Evolutionary conservation across 345 rosid genomes (phyloP).

Genomic region (Eucalyptus leucophloia): DNA sequence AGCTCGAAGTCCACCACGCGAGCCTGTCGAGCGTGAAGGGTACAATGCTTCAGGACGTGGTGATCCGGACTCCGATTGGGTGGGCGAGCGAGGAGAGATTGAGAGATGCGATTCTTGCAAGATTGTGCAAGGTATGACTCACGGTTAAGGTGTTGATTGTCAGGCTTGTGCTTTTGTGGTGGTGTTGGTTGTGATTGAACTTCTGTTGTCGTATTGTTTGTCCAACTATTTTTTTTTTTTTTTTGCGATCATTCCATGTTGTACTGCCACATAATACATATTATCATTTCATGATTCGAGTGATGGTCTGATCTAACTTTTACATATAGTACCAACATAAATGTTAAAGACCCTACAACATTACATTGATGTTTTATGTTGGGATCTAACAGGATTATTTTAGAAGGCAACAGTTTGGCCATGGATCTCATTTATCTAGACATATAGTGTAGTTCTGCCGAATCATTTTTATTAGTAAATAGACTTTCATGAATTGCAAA

Average conservation of each 20-base stretch:
- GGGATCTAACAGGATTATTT: background rate
- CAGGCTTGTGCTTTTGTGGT: background rate
- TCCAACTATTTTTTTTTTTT: background rate
- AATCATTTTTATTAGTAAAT: background rate
- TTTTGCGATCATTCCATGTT: background rate
- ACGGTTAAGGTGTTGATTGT: background rate
- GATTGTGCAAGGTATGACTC: background rate
- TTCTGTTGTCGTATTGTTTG: background rate
- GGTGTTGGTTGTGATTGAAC: background rate
- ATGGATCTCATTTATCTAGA: background rate
- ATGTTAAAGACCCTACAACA: background rate
- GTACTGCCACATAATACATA: background rate
- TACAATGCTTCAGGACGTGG: slow-evolving; percentile 31
- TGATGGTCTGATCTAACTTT: background rate
- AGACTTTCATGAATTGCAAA: background rate
- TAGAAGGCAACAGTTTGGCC: background rate
- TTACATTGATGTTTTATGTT: background rate
- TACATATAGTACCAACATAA: background rate
- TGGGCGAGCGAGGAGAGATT: background rate
- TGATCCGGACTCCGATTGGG: slow-evolving; percentile 20
- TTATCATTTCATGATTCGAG: background rate
- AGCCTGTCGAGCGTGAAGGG: slow-evolving; percentile 27
- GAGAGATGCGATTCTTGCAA: background rate
- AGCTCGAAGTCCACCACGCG: slow-evolving; percentile 31
- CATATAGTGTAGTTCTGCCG: background rate